Conservation (phyloP, 371 early-diverging fungal species). For the Mucor lusitanicus region DNA sequence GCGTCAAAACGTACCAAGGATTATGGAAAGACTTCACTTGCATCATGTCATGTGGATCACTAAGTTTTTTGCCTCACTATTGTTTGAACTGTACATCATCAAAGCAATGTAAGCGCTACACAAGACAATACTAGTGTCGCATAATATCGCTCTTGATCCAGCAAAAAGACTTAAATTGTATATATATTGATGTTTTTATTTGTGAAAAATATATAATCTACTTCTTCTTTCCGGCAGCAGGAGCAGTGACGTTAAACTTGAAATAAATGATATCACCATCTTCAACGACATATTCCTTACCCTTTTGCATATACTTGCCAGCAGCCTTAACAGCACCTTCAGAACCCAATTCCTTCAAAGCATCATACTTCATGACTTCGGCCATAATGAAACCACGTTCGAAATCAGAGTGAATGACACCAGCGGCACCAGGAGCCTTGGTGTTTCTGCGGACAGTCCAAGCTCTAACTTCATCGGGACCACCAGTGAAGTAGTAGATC, state of each 20-base stretch:
- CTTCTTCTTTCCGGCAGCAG: slow-evolving; percentile 30
- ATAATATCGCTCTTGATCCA: too few relatives aligned
- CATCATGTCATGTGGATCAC: too few relatives aligned
- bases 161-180: background rate
- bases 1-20: too few relatives aligned
- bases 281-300: slow-evolving; percentile 93
- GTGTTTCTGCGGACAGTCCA: slow-evolving; percentile 95
- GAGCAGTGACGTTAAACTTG: slow-evolving; percentile 63
- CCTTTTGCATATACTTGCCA: slow-evolving; percentile 95
- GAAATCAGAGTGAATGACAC: slow-evolving; percentile 91
- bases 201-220: slow-evolving; percentile 5
- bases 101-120: too few relatives aligned
- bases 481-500: slow-evolving; percentile 97
- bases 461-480: slow-evolving; percentile 92
- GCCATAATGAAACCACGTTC: slow-evolving; percentile 98
- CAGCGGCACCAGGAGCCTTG: slow-evolving; percentile 97
- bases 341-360: slow-evolving; percentile 77
- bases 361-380: slow-evolving; percentile 92
- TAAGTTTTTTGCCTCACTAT: too few relatives aligned
- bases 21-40: too few relatives aligned
- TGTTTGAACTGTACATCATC: too few relatives aligned
- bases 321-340: slow-evolving; percentile 93
- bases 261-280: slow-evolving; percentile 90
- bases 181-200: background rate
- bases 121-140: too few relatives aligned